phyloP scores from a whole-genome alignment of 495 filamentous ascomycete species.

The Aspergillus cristatus region DNA sequence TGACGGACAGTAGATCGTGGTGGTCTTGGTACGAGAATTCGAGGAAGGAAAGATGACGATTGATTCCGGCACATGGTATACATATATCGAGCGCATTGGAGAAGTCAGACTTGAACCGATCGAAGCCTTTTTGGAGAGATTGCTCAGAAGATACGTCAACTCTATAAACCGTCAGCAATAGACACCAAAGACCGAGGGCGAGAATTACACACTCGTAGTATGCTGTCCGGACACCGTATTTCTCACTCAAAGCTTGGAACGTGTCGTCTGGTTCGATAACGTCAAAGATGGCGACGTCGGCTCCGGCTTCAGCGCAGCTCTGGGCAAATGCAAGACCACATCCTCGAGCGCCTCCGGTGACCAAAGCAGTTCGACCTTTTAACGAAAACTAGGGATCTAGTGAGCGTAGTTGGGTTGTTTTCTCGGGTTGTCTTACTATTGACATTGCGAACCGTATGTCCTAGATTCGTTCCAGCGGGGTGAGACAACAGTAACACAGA shows the following conservation, averaged over 20 bases:
- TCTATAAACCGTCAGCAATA: slow-evolving; percentile 53
- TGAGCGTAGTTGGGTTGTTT: not conserved
- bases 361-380: slow-evolving; percentile 57
- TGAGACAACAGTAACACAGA: too few species aligned
- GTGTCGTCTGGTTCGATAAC: slow-evolving; percentile 20
- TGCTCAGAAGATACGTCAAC: slow-evolving; percentile 52
- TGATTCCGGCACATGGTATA: slow-evolving; percentile 33
- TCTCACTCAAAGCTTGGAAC: slow-evolving; percentile 24
- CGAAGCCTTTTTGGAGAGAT: slow-evolving; percentile 49
- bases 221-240: slow-evolving; percentile 24
- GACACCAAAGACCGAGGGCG: slow-evolving; percentile 49
- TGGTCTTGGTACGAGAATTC: slow-evolving; percentile 36
- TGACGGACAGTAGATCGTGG: slow-evolving; percentile 28
- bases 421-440: too few species aligned
- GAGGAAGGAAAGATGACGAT: slow-evolving; percentile 27
- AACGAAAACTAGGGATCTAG: slow-evolving; percentile 27
- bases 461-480: too few species aligned
- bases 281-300: slow-evolving; percentile 65
- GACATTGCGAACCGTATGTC: too few species aligned
- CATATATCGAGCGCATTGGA: slow-evolving; percentile 31
- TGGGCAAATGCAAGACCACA: slow-evolving; percentile 72
- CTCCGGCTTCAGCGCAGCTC: slow-evolving; percentile 74
- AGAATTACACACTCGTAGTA: slow-evolving; percentile 42
- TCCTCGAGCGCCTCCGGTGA: slow-evolving; percentile 76
- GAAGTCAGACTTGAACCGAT: slow-evolving; percentile 31